Base-by-base conservation (phyloP, 352 stramenopile species). In the Plasmopara viticola region DNA sequence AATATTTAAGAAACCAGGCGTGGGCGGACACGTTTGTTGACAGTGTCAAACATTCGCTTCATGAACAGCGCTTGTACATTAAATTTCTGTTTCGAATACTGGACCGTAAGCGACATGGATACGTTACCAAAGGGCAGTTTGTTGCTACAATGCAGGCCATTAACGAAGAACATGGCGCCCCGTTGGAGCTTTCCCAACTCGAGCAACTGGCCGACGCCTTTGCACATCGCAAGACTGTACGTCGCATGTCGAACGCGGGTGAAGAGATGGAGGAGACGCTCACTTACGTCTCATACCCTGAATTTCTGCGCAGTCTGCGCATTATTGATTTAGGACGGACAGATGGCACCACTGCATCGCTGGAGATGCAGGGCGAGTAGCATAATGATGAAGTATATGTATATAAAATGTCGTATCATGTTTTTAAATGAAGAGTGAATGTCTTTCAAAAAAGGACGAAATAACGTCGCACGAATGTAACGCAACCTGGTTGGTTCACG, bases 71-170 rank as follows among this genome's bases (percentile, higher is more conserved):
- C 1, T 48, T 91, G 48, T 87, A 91, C 52, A 72, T 91, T 30
- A 91, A 91, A 56, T 75, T 88, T 28, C 51, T 91, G 9, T 91
- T 91, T 59, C 78, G 80, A 9, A 83, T 83, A 53, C 56, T 91
- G 12, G 80, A 91, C 42, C 78, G 76, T 42, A 84, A 81, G 51
- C 65, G 79, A 25, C 64, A 70, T 8, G 80, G 80, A 13, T 84
- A 78, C 41, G 58, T 91, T 34, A 73, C 71, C 9, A 82, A 80
- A 39, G 33, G 66, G 42, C 84, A 91, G 59, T 91, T 91, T 42
- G 60, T 91, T 14, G 72, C 72, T 2, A 81, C 74, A 0, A 82
- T 91, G 75, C 75, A 85, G 30, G 78, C 74, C 40, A 81, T 88
- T 44, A 88, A 89, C 47, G 70, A 89, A 35, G 77, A 88, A 44